Evolutionary conservation across 768 basidiomycete species (phyloP), one percentile per base, ranked within the genome.

Genomic region (button mushroom (Agaricus bisporus)): DNA sequence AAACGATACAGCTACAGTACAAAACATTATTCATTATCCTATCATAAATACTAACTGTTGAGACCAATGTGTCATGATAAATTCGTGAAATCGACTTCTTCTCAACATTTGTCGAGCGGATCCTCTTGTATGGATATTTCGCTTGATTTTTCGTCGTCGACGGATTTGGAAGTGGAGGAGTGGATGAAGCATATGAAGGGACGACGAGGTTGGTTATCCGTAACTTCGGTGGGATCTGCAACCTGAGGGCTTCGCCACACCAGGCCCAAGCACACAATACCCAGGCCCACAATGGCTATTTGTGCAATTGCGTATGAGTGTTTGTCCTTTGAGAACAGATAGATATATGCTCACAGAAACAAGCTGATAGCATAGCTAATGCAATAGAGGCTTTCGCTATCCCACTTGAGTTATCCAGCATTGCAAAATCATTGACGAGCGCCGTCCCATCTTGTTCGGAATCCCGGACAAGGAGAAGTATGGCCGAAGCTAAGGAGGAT

Each of bases 371-470:
- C 35, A 48, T 44, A 15, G 50, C 46, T n/a, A 57, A 26, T 5
- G 45, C 56, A 35, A 57, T 42, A 12, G 50, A 44, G n/a, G 51
- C 44, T 6, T 36, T 48, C 8, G 39, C 47, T 28, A 48, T 38
- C 8, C 32, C 29, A 15, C 15, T 12, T 17, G 46, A 32, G n/a
- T 57, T 44, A 37, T 37, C 29, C 20, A 57, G 17, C 43, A 48
- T 29, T 10, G 32, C 39, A 41, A 57, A 57, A 18, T 57, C 56
- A 11, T 38, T 41, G 18, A 52, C 28, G 39, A 57, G 56, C 4
- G 42, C 56, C 39, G 28, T 48, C 7, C 41, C 44, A 6, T 41
- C 35, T 25, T 48, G 17, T 36, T 36, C 35, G 36, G 41, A 36
- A 41, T 54, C 47, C 20, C 45, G 52, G 38, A 47, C 28, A n/a